Conservation (phyloP, 352 stramenopile species). For the Phytopythium boreale region DNA sequence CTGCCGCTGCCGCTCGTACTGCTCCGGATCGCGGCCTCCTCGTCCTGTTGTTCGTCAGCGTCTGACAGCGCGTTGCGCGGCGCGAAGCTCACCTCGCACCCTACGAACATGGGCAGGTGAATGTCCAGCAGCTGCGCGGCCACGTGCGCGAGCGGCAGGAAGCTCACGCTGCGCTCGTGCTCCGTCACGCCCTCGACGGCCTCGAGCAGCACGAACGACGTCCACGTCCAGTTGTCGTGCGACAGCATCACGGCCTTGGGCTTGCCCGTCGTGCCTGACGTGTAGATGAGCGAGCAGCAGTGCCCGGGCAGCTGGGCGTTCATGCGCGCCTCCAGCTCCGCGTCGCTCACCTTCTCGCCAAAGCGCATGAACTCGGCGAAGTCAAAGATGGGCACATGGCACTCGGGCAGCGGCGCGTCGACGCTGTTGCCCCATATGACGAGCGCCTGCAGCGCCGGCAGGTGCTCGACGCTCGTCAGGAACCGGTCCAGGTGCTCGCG, state of each 20-base stretch:
- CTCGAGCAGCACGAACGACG: conserved; percentile 48
- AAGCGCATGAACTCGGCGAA: conserved; percentile 60
- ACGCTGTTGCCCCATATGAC: conserved; percentile 63
- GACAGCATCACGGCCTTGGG: conserved; percentile 78
- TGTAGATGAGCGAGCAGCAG: conserved; percentile 90
- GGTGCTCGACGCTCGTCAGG: conserved; percentile 47
- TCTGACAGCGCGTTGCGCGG: conserved; percentile 3
- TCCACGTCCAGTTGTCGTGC: conserved; percentile 77
- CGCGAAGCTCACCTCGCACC: conserved; percentile 74
- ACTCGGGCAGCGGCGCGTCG: conserved; percentile 23
- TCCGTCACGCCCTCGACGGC: conserved; percentile 45
- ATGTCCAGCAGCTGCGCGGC: conserved; percentile 81
- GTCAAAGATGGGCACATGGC: conserved; percentile 48
- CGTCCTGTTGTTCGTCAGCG: conserved; percentile 34
- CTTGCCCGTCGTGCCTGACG: conserved; percentile 72
- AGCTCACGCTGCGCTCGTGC: conserved; percentile 68
- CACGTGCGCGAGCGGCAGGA: conserved; percentile 81
- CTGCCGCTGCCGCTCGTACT: conserved; percentile 3
- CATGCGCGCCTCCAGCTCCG: conserved; percentile 38
- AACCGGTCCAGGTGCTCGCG: conserved; percentile 73
- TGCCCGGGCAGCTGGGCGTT: conserved; percentile 44
- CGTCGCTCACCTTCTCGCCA: conserved; percentile 30
- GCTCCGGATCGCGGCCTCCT: conserved; percentile 49
- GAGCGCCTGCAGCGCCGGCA: conserved; percentile 71
- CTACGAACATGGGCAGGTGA: conserved; percentile 58